Evolutionary conservation across 495 filamentous ascomycete genomes (phyloP), one percentile per base, ranked within the genome.

Genomic region (Peziza echinospora): DNA sequence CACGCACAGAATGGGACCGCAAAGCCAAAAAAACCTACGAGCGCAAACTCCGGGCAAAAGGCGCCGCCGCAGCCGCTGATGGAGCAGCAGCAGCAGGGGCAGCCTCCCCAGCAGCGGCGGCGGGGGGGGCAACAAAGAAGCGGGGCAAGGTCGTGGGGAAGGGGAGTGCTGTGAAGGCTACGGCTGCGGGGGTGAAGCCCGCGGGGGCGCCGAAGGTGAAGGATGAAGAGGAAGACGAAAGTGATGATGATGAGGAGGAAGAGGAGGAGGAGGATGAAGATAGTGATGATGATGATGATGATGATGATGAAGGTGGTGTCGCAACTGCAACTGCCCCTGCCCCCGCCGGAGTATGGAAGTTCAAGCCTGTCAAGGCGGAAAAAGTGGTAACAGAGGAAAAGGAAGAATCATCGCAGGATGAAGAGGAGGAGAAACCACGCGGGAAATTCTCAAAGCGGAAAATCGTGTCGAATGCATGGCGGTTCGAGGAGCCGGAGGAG

Each of bases 1-100:
- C 59, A 60, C 17, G 71, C 49, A 47, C 65, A 62, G 41, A 75
- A 44, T 49, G 73, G 59, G 26, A 75, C 70, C 17, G 64, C 52
- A 23, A 64, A 59, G 39, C 68, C 49, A 39, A 60, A 41, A 26
- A 62, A 45, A 25, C 63, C 39, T 47, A 49, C 40, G 61, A 57
- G 13, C 59, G 53, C 26, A 64, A 51, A 13, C 62, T 53, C 21
- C 61, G 63, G 41, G 59, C 55, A 22, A 63, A 47, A 21, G 65
- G 62, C 34, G 63, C 60, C 26, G 46, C 43, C 2, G 49, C 49
- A 34, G 28, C 28, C 28, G 16, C 30, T 7, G 30, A 17, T 37
- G 30, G 62, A 45, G 37, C 62, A 37, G 39, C 60, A 53, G 22
- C 41, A 50, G 24, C 52, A 19, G 16, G 53, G 34, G 43, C 43